Percentiles rank a stretch among this genome's conserved stretches.
Conservation (phyloP, 345 rosid genomes). For the Mangifera indica region DNA sequence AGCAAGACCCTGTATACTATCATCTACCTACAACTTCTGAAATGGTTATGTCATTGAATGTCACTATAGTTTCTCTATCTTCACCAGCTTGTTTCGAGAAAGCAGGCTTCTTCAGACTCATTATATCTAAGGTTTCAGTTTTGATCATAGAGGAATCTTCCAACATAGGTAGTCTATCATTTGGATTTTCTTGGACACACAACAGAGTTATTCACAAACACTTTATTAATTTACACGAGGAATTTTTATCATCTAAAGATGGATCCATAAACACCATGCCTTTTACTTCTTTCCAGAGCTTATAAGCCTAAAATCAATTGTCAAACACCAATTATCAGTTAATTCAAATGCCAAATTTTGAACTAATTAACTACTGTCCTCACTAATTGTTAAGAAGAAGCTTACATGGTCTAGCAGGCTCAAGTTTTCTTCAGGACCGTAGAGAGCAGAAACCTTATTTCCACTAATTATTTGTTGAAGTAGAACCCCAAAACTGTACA, state of each 20-base stretch:
- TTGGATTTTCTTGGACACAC: slow-evolving; percentile 5
- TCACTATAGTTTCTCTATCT: neutral
- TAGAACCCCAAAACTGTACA: too few relatives aligned
- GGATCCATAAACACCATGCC: slow-evolving; percentile 5
- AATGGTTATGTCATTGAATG: neutral
- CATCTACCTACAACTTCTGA: neutral
- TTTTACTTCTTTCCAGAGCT: neutral
- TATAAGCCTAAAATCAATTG: neutral
- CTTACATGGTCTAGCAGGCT: too few relatives aligned
- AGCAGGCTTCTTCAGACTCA: neutral
- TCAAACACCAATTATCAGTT: neutral
- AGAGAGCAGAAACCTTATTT: too few relatives aligned
- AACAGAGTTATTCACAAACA: slow-evolving; percentile 6
- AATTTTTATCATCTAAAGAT: neutral
- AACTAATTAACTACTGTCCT: too few relatives aligned
- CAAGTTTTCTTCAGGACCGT: too few relatives aligned
- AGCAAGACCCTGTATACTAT: neutral
- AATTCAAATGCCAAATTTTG: neutral
- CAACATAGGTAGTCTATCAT: slow-evolving; percentile 6
- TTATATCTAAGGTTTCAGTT: neutral
- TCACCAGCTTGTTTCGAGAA: neutral
- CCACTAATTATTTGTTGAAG: too few relatives aligned
- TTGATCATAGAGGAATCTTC: neutral
- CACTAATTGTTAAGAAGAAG: too few relatives aligned
- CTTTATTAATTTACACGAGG: neutral